Percentiles rank a stretch among this genome's conserved stretches.
Evolutionary conservation across 306 rosid genomes (phyloP).

Genomic region (Astragalus membranaceus): DNA sequence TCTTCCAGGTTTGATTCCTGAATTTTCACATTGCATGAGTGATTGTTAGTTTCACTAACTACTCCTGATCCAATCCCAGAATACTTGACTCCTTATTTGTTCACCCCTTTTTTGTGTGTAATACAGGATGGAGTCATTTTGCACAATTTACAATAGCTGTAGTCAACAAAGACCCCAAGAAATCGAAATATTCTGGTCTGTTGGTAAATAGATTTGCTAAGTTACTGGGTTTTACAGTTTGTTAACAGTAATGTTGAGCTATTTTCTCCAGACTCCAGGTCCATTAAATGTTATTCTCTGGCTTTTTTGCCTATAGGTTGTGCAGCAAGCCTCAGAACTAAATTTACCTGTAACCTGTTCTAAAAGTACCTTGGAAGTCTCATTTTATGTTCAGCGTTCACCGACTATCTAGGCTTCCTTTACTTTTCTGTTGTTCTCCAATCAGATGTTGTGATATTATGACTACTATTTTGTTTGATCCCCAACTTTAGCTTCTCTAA

Average conservation of each 20-base stretch:
- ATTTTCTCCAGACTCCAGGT: background rate
- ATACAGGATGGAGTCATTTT: slow-evolving; percentile 96
- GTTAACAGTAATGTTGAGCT: background rate
- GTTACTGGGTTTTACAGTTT: slow-evolving; percentile 15
- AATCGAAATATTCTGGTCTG: slow-evolving; percentile 94
- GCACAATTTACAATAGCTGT: slow-evolving; percentile 98
- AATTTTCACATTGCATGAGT: slow-evolving; percentile 3
- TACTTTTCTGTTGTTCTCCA: background rate
- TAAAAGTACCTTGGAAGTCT: background rate
- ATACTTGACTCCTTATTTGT: background rate
- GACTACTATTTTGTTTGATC: background rate
- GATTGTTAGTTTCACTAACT: slow-evolving; percentile 2
- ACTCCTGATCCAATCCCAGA: background rate
- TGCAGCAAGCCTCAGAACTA: background rate
- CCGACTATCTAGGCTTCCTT: background rate
- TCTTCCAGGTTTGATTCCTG: slow-evolving; percentile 74
- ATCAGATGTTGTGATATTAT: background rate
- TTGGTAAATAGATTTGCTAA: slow-evolving; percentile 20
- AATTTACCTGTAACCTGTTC: background rate
- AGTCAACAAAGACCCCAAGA: slow-evolving; percentile 89
- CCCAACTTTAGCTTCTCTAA: background rate
- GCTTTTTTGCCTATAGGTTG: background rate
- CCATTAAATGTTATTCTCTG: background rate
- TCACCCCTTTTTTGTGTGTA: background rate
- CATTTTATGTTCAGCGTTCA: background rate